Base-by-base conservation (phyloP, 306 rosid genomes). In the Lotus japonicus region DNA sequence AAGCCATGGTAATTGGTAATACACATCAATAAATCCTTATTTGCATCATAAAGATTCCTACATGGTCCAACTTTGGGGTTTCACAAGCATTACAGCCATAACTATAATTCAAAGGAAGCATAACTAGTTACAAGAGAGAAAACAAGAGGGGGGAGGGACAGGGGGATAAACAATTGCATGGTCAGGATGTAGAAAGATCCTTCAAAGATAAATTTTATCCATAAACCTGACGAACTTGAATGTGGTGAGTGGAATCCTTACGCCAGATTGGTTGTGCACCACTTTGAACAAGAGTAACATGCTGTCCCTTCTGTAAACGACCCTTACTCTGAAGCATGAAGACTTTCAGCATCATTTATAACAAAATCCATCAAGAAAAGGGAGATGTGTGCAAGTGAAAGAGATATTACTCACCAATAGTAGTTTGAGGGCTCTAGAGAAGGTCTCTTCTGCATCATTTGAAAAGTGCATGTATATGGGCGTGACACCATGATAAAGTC, bases 231-330 rank as follows among this genome's bases (percentile, higher is more conserved):
- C 98, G 97, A 51, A 90, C 95, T 94, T 94, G 96, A 59, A 94
- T 88, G 76, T 88, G 96, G 67, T 94, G 99, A 68, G 88, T 88
- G 52, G 96, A 94, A 73, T 90, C 90, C 52, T 73, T 45, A 6
- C 96, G 96, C 99, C 99, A 94, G 66, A 94, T 94, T 72, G 96
- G 95, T 70, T 88, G 97, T 38, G 90, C 95, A 39, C 96, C 99
- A 68, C 99, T 94, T 86, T 94, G 99, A 59, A 94, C 99, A 52
- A 94, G 88, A 9, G 97, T 90, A 39, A 90, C 96, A 76, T 71
- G 46, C 48, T 88, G 85, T 42, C 88, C 97, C 74, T 82, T 87
- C 14, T 77, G 81, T 78, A 90, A 65, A 58, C 77, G 90, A 46
- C 87, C 89, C 68, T 89, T 77, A 21, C 72, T 87, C 99, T 94